Evolutionary conservation across 352 stramenopile species (phyloP).

Genomic region (Phytophthora macrochlamydospora): DNA sequence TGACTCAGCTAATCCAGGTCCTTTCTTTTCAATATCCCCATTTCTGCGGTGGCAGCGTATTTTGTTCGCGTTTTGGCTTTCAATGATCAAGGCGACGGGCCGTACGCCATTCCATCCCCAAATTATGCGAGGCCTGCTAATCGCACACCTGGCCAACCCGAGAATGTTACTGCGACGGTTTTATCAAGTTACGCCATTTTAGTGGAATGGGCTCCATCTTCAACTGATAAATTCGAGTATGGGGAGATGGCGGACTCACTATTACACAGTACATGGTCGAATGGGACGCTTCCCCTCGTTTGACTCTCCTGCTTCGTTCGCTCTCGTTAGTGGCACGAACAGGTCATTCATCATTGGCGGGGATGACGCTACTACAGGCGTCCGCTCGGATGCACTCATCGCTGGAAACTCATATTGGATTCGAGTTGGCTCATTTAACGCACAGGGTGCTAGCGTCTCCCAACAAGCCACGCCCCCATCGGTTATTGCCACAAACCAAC

Average conservation of each 20-base stretch:
- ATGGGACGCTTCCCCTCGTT: constrained; percentile 93
- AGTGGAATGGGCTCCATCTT: constrained; percentile 90
- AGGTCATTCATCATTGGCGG: constrained; percentile 91
- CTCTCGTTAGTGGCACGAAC: constrained; percentile 49
- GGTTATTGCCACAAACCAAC: constrained; percentile 62
- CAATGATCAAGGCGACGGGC: constrained; percentile 90
- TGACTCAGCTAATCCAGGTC: constrained; percentile 35
- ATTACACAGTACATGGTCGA: constrained; percentile 97
- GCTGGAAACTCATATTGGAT: constrained; percentile 80
- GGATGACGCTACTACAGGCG: constrained; percentile 93
- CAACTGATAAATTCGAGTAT: constrained; percentile 83
- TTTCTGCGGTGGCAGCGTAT: constrained; percentile 62
- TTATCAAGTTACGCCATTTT: constrained; percentile 92
- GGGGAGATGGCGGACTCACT: constrained; percentile 90
- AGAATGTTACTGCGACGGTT: constrained; percentile 66
- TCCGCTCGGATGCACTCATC: constrained; percentile 82
- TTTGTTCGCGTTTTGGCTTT: constrained; percentile 92
- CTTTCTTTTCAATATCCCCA: constrained; percentile 94
- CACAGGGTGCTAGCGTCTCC: constrained; percentile 64
- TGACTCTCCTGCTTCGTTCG: constrained; percentile 85
- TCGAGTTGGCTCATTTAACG: constrained; percentile 81
- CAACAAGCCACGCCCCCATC: constrained; percentile 44
- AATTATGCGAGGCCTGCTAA: constrained; percentile 61
- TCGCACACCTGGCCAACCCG: constrained; percentile 74
- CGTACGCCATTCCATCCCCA: constrained; percentile 46